Percentiles rank a stretch among this genome's conserved stretches.
Evolutionary conservation across 352 stramenopile species (phyloP).

Genomic region (Phytophthora citrophthora): DNA sequence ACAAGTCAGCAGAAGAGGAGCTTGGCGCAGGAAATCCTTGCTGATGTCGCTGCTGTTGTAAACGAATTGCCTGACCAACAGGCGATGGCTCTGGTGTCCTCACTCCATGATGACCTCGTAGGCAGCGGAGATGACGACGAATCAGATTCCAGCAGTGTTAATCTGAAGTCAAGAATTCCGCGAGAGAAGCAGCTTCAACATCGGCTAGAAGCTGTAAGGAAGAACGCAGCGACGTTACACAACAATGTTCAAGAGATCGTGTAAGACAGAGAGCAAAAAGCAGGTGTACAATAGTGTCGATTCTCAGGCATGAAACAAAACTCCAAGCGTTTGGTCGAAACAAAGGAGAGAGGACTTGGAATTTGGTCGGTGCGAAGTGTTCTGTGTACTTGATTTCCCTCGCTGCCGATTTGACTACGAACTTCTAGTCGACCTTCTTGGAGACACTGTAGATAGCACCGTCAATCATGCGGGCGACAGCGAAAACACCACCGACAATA

Average conservation of each 20-base stretch:
- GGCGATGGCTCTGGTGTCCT: conserved; percentile 50
- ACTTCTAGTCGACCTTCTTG: conserved; percentile 85
- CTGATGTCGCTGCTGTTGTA: conserved; percentile 62
- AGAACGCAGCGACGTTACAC: conserved; percentile 19
- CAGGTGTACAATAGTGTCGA: conserved; percentile 36
- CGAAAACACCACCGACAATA: conserved; percentile 88
- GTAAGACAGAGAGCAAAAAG: conserved; percentile 30
- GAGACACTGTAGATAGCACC: conserved; percentile 89
- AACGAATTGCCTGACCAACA: conserved; percentile 62
- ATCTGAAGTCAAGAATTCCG: conserved; percentile 22
- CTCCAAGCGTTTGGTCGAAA: conserved; percentile 19
- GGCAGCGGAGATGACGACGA: conserved; percentile 30
- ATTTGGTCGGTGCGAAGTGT: conserved; percentile 3
- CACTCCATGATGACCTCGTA: conserved; percentile 62
- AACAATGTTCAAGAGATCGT: conserved; percentile 31
- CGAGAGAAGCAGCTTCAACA: conserved; percentile 36
- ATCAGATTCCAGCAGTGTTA: conserved; percentile 1
- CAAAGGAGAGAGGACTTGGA: conserved; percentile 26
- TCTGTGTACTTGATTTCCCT: conserved; percentile 13
- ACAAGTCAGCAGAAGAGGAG: conserved; percentile 57
- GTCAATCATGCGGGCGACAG: conserved; percentile 88
- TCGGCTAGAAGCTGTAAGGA: conserved; percentile 35
- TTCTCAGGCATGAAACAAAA: conserved; percentile 30
- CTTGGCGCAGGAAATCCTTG: conserved; percentile 65
- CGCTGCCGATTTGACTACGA: conserved; percentile 1